Base-by-base conservation (phyloP, 805 yeast genomes). In the Schizosaccharomyces osmophilus region DNA sequence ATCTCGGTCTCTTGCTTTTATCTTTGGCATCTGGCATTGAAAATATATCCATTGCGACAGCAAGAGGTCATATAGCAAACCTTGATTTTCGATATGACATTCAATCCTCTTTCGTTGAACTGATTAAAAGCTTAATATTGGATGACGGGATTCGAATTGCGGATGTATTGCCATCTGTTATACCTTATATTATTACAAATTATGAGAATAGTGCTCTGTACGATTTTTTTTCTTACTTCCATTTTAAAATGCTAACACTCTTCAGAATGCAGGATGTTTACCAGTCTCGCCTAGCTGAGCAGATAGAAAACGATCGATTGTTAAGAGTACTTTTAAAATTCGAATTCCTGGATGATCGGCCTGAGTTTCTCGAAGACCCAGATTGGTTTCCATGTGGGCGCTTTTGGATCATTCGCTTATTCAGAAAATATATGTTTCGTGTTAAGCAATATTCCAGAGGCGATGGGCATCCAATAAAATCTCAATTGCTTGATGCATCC, bases 351-450 rank as follows among this genome's bases (percentile, higher is more conserved):
- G 75, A 83, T 63, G 89, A 85, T 64, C 77, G 90, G 64, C 85
- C 90, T 9, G 93, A 84, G 65, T 74, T 77, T 61, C 82, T 79
- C 65, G 71, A 75, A 17, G 71, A 71, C 3, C 72, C 77, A 24
- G 83, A 89, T 88, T 78, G 83, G 1, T 88, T 83, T 65, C 78
- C 85, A 8, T 94, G 95, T 11, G 84, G 80, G 63, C 74, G 83
- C 62, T 86, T 85, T 66, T 82, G 85, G 26, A 74, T 85, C 64
- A 79, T 57, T 39, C 31, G 80, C 66, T 72, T 90, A 62, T 93
- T 93, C 71, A 78, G 83, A 62, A 94, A 89, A 70, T 86, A 81
- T 68, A 83, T 88, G 2, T 93, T 89, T 73, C 93, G 85, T 67
- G 13, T 51, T 95, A 87, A 69, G 78, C 77, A 48, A 87, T 87